Conservation (phyloP, 768 basidiomycete genomes). For the Kwoniella mangroviensis region DNA sequence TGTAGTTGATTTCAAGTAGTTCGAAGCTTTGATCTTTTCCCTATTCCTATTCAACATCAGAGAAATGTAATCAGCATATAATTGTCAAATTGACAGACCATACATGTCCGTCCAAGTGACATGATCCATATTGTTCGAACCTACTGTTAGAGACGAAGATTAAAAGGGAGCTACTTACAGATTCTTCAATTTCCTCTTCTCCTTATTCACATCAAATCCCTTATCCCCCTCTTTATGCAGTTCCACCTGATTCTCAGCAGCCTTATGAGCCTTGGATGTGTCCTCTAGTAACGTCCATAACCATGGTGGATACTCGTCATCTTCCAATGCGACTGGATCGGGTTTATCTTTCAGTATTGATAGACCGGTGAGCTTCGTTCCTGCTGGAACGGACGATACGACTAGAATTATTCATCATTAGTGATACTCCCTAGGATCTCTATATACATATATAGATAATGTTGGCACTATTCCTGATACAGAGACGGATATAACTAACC, state of each 20-base stretch:
- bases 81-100: background rate
- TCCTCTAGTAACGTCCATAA: conserved; percentile 74
- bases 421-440: too few relatives aligned
- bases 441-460: too few relatives aligned
- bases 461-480: too few relatives aligned
- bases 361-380: conserved; percentile 77
- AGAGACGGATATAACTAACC: conserved; percentile 15
- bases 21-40: conserved; percentile 75
- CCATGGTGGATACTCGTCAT: conserved; percentile 88
- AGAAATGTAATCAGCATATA: conserved; percentile 14
- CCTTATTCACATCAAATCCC: conserved; percentile 39
- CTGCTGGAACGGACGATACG: conserved; percentile 60
- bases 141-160: background rate
- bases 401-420: conserved; percentile 12
- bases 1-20: conserved; percentile 74
- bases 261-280: conserved; percentile 23
- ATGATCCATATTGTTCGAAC: too few relatives aligned
- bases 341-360: conserved; percentile 82
- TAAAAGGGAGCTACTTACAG: conserved; percentile 40
- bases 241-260: conserved; percentile 24
- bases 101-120: too few relatives aligned
- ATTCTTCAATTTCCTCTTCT: conserved; percentile 51
- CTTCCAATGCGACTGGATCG: conserved; percentile 74
- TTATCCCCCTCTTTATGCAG: conserved; percentile 17
- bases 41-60: conserved; percentile 54